Evolutionary conservation across 2,329 filamentous ascomycete species (phyloP), one percentile per base, ranked within the genome.

Genomic region (Phoma herbarum): DNA sequence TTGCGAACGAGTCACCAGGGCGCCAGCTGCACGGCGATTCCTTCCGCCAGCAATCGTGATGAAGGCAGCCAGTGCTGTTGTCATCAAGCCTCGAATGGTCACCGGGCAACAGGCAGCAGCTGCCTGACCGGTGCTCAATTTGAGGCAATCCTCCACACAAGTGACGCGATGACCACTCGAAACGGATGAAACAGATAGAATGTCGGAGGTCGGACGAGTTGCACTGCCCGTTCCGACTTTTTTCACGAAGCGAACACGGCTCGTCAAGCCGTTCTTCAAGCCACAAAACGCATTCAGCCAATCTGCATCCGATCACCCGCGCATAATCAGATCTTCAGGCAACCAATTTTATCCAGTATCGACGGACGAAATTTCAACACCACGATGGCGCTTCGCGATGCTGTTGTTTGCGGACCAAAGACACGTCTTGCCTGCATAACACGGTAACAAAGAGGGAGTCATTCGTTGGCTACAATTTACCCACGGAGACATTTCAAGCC

Each of bases 281-380:
- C 59, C 59, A 61, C 49, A 26, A 44, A 37, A 11, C 42, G 23
- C 28, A n/a, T 23, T 20, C 25, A 41, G 18, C 53, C 41, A 61
- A 57, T 45, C 50, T 50, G 8, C 18, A 60, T 25, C 18, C 45
- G 54, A 53, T 50, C 11, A 35, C 50, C 47, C 22, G 50, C 46
- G 10, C 25, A 29, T 35, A 28, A 31, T 20, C 50, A 49, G 45
- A 59, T 57, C 50, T 31, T 58, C 35, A 61, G 59, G 54, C 59
- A 51, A 26, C 59, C 59, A 44, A n/a, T 23, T 16, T 28, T 39
- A 35, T 48, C 46, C 47, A 12, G 20, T 20, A 54, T 53, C 46
- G 50, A 46, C 56, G 50, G 56, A 59, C 56, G 50, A 59, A 59
- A 51, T 6, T 18, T 45, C 39, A 54, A 51, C 50, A 46, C 56